Conservation (phyloP, 139 green algal species). For the Chlorella sp. region DNA sequence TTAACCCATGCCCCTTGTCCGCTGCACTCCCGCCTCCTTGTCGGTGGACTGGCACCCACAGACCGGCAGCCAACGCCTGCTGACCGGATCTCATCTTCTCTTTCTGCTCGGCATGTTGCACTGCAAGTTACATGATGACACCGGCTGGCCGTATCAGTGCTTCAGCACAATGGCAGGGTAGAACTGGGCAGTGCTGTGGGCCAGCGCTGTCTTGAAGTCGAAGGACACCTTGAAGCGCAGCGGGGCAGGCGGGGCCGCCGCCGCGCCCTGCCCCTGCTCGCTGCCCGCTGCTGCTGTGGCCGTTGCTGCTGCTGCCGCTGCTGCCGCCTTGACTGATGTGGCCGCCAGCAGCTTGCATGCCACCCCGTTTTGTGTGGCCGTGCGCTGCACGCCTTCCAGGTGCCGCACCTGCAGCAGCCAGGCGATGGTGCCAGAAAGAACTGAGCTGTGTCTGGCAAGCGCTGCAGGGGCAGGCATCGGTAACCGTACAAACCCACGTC, state of each 20-base stretch:
- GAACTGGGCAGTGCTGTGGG: conserved; percentile 8
- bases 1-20: no score
- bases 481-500: no score
- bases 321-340: neutral
- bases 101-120: no score
- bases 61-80: no score
- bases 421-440: neutral
- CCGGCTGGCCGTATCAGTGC: neutral
- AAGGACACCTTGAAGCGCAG: conserved; percentile 15
- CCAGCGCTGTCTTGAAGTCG: conserved; percentile 35
- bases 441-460: neutral
- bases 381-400: conserved; percentile 18
- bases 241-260: neutral
- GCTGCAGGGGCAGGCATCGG: neutral
- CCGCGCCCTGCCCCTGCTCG: neutral
- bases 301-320: neutral
- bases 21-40: no score
- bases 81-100: no score
- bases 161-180: conserved; percentile 31
- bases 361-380: conserved; percentile 35
- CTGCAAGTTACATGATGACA: no score
- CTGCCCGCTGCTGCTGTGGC: neutral
- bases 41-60: no score
- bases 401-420: conserved; percentile 26
- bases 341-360: conserved; percentile 31